Evolutionary conservation across 208 protist species (phyloP).

Genomic region (Histomonas meleagridis): DNA sequence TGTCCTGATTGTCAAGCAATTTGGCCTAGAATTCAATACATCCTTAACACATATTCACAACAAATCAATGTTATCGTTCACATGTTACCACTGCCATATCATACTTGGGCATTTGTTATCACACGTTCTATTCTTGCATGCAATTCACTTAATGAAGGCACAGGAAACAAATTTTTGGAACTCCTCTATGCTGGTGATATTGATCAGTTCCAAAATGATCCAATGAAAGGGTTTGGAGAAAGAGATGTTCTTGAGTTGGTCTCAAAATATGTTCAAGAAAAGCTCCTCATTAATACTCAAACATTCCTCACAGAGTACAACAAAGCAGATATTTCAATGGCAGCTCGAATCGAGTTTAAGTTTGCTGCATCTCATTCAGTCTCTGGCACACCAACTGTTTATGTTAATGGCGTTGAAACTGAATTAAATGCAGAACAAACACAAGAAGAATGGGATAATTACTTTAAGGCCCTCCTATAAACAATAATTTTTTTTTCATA

Average conservation of each 20-base stretch:
- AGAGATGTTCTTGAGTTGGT: neutral
- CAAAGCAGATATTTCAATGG: neutral
- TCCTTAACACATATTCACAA: neutral
- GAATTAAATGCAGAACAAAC: neutral
- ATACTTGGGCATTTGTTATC: neutral
- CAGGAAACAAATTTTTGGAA: neutral
- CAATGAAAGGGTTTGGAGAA: neutral
- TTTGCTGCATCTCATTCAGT: neutral
- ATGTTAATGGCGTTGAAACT: neutral
- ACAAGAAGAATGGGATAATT: neutral
- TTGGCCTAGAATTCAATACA: neutral
- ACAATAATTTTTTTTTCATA: too few species aligned
- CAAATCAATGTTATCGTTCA: neutral
- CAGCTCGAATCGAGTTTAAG: neutral
- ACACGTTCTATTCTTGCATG: neutral
- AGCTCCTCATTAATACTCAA: neutral
- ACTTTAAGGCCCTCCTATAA: neutral
- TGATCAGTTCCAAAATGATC: neutral
- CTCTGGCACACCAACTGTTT: neutral
- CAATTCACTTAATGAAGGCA: neutral
- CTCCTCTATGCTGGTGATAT: neutral
- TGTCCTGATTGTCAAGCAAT: neutral
- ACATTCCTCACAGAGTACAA: neutral
- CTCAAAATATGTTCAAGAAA: neutral
- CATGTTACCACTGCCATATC: neutral